Evolutionary conservation across 352 stramenopile genomes (phyloP).

Genomic region (Phytophthora meadii): DNA sequence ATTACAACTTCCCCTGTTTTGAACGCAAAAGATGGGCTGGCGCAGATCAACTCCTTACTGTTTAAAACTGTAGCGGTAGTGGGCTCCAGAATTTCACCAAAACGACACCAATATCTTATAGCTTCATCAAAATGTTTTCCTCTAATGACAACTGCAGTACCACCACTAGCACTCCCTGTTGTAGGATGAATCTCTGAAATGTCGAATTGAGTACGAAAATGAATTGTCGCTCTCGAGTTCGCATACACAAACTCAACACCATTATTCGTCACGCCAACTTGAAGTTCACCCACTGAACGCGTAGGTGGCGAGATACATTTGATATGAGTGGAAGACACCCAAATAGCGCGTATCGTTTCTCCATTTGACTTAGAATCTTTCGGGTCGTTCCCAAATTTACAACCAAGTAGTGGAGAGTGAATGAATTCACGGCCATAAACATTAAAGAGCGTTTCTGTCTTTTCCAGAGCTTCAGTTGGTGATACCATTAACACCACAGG

Average conservation of each 20-base stretch:
- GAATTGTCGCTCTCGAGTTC: slow-evolving; percentile 12
- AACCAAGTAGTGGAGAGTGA: slow-evolving; percentile 52
- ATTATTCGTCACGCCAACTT: slow-evolving; percentile 62
- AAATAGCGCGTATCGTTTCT: slow-evolving; percentile 33
- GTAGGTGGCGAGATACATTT: slow-evolving; percentile 48
- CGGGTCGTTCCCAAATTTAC: slow-evolving; percentile 36
- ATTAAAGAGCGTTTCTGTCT: slow-evolving; percentile 53
- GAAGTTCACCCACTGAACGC: slow-evolving; percentile 33
- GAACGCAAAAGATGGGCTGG: slow-evolving; percentile 41
- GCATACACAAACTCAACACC: slow-evolving; percentile 44
- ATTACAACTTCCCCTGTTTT: slow-evolving; percentile 31
- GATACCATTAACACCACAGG: slow-evolving; percentile 45
- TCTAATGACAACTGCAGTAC: slow-evolving; percentile 59
- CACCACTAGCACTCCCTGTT: slow-evolving; percentile 49
- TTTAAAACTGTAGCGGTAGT: slow-evolving; percentile 35
- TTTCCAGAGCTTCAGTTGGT: slow-evolving; percentile 53
- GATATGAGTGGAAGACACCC: slow-evolving; percentile 59
- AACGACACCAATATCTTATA: slow-evolving; percentile 66
- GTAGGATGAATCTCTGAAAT: slow-evolving; percentile 53
- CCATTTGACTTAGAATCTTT: background rate
- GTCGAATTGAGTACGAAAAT: slow-evolving; percentile 51
- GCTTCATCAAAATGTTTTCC: slow-evolving; percentile 58
- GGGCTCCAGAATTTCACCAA: slow-evolving; percentile 48
- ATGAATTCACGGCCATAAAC: slow-evolving; percentile 67
- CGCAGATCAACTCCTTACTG: slow-evolving; percentile 43